Base-by-base conservation (phyloP, 768 basidiomycete species). In the Boletales sp. region DNA sequence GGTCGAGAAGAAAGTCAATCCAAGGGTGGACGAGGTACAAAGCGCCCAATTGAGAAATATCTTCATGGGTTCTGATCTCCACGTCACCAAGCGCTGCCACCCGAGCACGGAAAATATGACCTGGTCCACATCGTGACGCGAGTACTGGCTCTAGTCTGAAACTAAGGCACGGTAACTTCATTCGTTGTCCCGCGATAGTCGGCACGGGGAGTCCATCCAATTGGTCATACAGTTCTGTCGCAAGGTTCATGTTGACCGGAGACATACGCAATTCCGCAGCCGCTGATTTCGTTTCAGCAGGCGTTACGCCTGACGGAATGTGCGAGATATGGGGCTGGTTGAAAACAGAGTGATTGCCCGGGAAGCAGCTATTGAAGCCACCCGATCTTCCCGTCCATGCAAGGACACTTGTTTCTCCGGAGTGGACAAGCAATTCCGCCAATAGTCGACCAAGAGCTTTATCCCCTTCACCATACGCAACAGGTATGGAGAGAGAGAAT, bases 11-110 rank as follows among this genome's bases (percentile, higher is more conserved):
- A 24, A 47, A 45, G 38, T 55, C 43, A 8, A 60, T 43, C 58
- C 55, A 60, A 0, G 58, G 58, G 15, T 60, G 58, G 19, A 50
- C 37, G 9, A 59, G 49, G 19, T 27, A 37, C 1, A 60, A 47
- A 12, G 47, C 17, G 0, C 41, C 34, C 0, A 44, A 29, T 40
- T 19, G n/a, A 7, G 54, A 49, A 11, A 60, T 46, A 30, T 58
- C 43, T 1, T 56, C 48, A 6, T 5, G 15, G 1, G 49, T 53
- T 29, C 9, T 32, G 14, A 60, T 53, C 24, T 46, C 35, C 24
- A 60, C 51, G 2, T 24, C 13, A 17, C 58, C 51, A 3, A 60
- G 49, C 2, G 13, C 49, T 8, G 1, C 11, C 9, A 51, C 18
- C n/a, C 31, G 15, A 3, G 50, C 44, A 14, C 54, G 45, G 34